Percentiles rank a stretch among this genome's conserved stretches.
phyloP scores from a whole-genome alignment of 2,329 filamentous ascomycete species.

The Trichoderma sp. region DNA sequence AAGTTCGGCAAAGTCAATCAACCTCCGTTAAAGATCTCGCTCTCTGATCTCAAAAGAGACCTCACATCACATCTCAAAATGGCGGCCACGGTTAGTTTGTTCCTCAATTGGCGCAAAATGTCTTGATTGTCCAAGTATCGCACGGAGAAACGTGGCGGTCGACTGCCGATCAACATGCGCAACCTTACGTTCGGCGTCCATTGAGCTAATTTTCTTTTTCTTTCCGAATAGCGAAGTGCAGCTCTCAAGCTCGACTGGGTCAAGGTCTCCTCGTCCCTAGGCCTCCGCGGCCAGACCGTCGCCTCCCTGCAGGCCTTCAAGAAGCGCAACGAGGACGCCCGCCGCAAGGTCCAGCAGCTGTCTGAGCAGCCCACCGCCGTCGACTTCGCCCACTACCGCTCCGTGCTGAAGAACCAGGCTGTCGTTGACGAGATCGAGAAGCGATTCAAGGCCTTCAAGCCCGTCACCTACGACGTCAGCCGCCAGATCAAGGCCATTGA shows the following conservation, averaged over 20 bases:
- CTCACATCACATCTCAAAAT: conserved; percentile 50
- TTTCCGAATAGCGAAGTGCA: conserved; percentile 75
- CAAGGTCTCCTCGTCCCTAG: conserved; percentile 89
- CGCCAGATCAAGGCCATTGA: conserved; percentile 98
- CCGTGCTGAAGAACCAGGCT: conserved; percentile 90
- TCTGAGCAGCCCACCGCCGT: conserved; percentile 79
- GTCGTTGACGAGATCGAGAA: conserved; percentile 97
- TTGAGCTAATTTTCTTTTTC: conserved; percentile 56
- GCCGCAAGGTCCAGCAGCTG: conserved; percentile 84
- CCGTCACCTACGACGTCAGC: conserved; percentile 83
- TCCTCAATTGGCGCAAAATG: conserved; percentile 28
- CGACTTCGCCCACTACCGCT: conserved; percentile 93
- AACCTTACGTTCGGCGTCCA: conserved; percentile 21
- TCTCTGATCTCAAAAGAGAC: conserved; percentile 46
- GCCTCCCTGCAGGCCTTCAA: conserved; percentile 93
- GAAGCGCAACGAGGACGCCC: conserved; percentile 98
- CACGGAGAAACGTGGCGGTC: not conserved
- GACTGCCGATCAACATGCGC: conserved; percentile 16
- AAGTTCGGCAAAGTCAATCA: conserved; percentile 47
- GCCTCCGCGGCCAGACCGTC: conserved; percentile 92
- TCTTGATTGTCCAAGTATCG: not conserved
- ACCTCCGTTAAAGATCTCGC: conserved; percentile 45
- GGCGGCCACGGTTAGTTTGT: conserved; percentile 66
- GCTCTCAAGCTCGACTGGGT: conserved; percentile 99
- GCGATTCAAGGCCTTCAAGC: conserved; percentile 89